phyloP scores from a whole-genome alignment of 495 filamentous ascomycete species.

The Xylaria flabelliformis region DNA sequence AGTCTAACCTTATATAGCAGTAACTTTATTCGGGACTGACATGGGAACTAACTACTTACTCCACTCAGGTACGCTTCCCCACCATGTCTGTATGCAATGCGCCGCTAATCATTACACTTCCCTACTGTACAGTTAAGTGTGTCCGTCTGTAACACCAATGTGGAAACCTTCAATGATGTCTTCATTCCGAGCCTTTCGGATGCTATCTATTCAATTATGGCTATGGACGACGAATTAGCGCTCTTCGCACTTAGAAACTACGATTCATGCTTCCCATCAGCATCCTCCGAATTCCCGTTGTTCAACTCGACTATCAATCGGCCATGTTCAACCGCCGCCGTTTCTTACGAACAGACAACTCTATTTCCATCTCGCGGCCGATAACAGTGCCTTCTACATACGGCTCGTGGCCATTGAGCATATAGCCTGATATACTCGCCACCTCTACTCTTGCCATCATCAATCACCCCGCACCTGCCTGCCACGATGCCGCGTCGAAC shows the following conservation, averaged over 20 bases:
- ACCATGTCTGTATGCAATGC: background rate
- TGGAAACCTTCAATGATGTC: background rate
- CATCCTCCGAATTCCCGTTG: background rate
- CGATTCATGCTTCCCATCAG: background rate
- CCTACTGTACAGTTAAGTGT: background rate
- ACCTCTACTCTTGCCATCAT: conserved; percentile 19
- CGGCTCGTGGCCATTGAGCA: background rate
- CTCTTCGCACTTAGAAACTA: background rate
- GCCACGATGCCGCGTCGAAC: conserved; percentile 58
- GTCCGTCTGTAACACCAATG: background rate
- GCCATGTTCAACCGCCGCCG: conserved; percentile 15
- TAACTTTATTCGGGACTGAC: background rate
- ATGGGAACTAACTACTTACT: background rate
- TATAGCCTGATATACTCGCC: background rate
- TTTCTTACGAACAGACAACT: conserved; percentile 3
- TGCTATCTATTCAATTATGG: background rate
- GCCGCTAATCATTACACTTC: background rate
- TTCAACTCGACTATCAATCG: background rate
- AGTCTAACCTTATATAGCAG: background rate
- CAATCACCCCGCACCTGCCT: conserved; percentile 20
- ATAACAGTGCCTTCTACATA: background rate
- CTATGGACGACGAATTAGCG: background rate
- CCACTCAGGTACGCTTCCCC: background rate
- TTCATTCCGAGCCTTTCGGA: background rate
- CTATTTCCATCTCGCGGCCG: background rate